A percentile compares a stretch with the other conserved stretches of the same genome.
Conservation (phyloP, 2,329 filamentous ascomycete species). For the Beauveria caledonica region DNA sequence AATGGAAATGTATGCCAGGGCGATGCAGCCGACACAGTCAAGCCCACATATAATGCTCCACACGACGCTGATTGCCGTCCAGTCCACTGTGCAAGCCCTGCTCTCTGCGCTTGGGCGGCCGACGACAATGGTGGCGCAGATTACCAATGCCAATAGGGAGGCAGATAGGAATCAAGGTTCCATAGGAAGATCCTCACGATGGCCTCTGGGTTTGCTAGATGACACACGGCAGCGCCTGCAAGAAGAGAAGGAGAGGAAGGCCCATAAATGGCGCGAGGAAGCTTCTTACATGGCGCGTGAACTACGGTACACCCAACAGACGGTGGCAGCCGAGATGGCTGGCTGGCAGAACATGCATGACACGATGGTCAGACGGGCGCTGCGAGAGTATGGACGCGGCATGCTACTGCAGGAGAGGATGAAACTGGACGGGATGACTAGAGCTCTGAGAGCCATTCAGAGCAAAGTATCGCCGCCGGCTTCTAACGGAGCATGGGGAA, state of each 20-base stretch:
- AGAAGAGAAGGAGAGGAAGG: constrained; percentile 76
- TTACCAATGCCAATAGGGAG: constrained; percentile 63
- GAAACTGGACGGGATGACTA: constrained; percentile 68
- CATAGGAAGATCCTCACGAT: constrained; percentile 64
- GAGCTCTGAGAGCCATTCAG: constrained; percentile 61
- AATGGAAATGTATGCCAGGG: constrained; percentile 62
- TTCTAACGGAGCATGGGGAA: background rate
- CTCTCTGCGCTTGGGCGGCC: constrained; percentile 73
- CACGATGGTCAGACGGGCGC: constrained; percentile 62
- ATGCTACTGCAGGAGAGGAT: constrained; percentile 77
- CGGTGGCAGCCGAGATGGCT: constrained; percentile 83
- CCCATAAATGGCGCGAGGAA: constrained; percentile 60
- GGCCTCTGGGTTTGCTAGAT: constrained; percentile 76
- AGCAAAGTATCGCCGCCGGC: background rate
- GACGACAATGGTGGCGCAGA: constrained; percentile 66
- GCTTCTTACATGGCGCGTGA: constrained; percentile 70
- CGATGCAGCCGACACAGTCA: constrained; percentile 58
- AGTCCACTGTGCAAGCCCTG: constrained; percentile 75
- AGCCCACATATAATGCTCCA: constrained; percentile 69
- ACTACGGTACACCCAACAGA: constrained; percentile 84
- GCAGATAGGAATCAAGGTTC: constrained; percentile 73
- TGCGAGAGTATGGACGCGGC: constrained; percentile 66
- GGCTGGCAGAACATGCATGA: constrained; percentile 91
- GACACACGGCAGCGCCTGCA: constrained; percentile 77
- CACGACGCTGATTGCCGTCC: constrained; percentile 67